These are phyloP conservation scores for Phytophthora idaei DNA, from an alignment of 352 stramenopile genomes.

Conservation along the genomic window DNA sequence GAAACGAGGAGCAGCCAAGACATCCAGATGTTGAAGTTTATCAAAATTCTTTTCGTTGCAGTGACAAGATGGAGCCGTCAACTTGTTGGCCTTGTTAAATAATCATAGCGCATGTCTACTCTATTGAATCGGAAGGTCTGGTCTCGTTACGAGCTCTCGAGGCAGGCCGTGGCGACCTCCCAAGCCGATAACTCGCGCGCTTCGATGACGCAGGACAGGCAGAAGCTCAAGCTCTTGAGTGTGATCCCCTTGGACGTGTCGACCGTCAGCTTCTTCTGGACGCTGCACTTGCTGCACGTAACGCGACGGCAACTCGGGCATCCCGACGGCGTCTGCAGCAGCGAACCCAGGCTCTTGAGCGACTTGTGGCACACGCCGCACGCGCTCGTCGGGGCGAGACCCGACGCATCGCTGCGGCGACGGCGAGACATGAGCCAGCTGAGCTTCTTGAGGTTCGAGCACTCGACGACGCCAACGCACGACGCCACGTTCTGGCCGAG, in stretches of 20 bases:
- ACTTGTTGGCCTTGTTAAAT: too few relatives aligned
- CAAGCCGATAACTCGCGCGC: too few relatives aligned
- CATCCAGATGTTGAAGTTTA: too few relatives aligned
- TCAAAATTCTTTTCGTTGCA: too few relatives aligned
- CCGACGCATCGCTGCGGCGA: constrained; percentile 16
- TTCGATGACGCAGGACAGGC: constrained; percentile 16
- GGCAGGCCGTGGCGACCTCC: too few relatives aligned
- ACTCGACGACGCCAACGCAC: constrained; percentile 41
- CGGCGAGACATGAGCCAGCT: constrained; percentile 49
- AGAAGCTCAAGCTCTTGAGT: constrained; percentile 57
- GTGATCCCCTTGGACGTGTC: constrained; percentile 41
- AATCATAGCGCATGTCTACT: too few relatives aligned
- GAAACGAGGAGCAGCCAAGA: too few relatives aligned
- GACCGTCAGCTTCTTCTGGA: constrained; percentile 49
- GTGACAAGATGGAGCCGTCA: too few relatives aligned
- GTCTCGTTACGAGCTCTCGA: too few relatives aligned
- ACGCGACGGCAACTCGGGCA: constrained; percentile 37
- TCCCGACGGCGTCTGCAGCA: constrained; percentile 23
- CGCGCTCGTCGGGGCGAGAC: constrained; percentile 2
- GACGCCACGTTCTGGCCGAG: constrained; percentile 38
- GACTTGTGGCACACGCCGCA: constrained; percentile 35
- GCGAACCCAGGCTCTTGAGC: constrained; percentile 26
- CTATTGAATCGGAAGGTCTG: too few relatives aligned
- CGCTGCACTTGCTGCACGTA: constrained; percentile 49
- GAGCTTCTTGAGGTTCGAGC: constrained; percentile 62